Percentiles rank a stretch among this genome's conserved stretches.
These are phyloP conservation scores for Melampsora americana DNA, from an alignment of 1,284 basidiomycete genomes.

Conservation along the genomic window DNA sequence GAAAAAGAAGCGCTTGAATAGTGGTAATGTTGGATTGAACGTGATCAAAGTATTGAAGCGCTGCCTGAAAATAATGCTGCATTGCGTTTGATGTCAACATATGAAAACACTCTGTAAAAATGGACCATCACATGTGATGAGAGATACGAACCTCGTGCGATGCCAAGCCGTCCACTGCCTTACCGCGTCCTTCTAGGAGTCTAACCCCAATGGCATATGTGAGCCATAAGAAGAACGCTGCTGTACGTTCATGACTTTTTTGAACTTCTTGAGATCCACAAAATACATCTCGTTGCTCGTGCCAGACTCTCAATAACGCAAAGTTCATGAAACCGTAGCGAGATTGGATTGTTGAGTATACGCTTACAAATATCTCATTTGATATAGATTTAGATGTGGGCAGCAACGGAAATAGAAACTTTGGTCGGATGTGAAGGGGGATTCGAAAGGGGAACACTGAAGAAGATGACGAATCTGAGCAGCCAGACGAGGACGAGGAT, in stretches of 20 bases:
- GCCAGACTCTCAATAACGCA: conserved; percentile 15
- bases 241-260: conserved; percentile 14
- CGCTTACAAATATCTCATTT: conserved; percentile 32
- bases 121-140: background rate
- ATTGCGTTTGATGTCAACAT: background rate
- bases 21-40: conserved; percentile 38
- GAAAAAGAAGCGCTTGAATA: conserved; percentile 37
- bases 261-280: conserved; percentile 15
- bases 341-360: conserved; percentile 28
- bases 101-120: background rate
- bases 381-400: conserved; percentile 18
- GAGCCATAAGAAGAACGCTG: conserved; percentile 39
- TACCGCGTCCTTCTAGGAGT: conserved; percentile 25
- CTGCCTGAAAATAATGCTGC: conserved; percentile 40
- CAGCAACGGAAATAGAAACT: conserved; percentile 25
- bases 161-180: conserved; percentile 10
- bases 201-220: conserved; percentile 33
- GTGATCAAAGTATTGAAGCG: conserved; percentile 40
- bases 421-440: conserved; percentile 18
- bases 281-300: conserved; percentile 13
- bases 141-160: conserved; percentile 25
- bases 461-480: background rate
- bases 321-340: conserved; percentile 40
- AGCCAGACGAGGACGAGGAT: background rate
- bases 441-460: background rate